A percentile compares a stretch with the other conserved stretches of the same genome.
These are phyloP conservation scores for Sclerotinia trifoliorum DNA, from an alignment of 2,329 filamentous ascomycete species.

Conservation along the genomic window DNA sequence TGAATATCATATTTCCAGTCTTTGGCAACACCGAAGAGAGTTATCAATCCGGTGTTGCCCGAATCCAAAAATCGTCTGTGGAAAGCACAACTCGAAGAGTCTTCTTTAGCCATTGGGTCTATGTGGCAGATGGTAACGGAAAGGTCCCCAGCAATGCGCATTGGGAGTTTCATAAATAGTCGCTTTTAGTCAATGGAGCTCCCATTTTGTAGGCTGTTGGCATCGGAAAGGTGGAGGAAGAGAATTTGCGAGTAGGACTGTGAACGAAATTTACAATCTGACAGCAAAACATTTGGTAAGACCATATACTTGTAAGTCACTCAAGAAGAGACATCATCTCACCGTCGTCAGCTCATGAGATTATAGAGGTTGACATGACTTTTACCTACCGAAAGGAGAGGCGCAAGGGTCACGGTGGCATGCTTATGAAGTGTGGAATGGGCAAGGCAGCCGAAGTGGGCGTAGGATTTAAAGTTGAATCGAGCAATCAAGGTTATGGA, in stretches of 20 bases:
- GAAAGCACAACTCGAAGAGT: neutral
- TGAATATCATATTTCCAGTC: constrained; percentile 3
- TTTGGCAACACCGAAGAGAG: neutral
- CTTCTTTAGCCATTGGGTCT: constrained; percentile 4
- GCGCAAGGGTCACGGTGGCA: neutral
- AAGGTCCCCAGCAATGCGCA: neutral
- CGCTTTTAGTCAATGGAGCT: neutral
- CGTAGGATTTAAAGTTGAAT: neutral
- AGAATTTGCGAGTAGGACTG: neutral
- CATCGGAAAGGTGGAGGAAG: neutral
- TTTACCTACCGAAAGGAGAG: constrained; percentile 4
- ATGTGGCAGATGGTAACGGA: neutral
- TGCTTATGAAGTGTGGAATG: constrained; percentile 12
- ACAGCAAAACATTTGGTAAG: neutral
- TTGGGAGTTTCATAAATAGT: neutral
- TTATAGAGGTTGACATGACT: neutral
- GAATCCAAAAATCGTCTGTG: neutral
- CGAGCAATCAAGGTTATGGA: neutral
- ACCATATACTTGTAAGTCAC: neutral
- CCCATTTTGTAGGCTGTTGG: neutral
- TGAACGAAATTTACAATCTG: neutral
- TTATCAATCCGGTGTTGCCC: neutral
- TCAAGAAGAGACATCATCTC: neutral
- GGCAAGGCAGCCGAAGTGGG: neutral
- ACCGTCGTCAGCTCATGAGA: neutral